phyloP scores from a whole-genome alignment of 1,284 basidiomycete genomes.

The Cronartium quercuum region DNA sequence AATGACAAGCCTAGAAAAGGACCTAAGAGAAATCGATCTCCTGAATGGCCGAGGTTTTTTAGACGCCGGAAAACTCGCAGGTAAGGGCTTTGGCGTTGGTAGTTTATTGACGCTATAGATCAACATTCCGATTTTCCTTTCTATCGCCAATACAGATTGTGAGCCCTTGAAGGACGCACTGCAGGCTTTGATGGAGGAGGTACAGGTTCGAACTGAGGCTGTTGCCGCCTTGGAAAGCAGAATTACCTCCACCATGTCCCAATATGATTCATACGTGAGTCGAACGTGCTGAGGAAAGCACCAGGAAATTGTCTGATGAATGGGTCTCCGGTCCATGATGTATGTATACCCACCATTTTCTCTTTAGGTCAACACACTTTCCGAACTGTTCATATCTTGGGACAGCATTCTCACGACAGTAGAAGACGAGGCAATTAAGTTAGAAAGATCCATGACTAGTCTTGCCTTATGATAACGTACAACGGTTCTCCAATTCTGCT shows the following conservation, averaged over 20 bases:
- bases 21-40: conserved; percentile 43
- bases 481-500: conserved; percentile 6
- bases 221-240: conserved; percentile 40
- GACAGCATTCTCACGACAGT: conserved; percentile 42
- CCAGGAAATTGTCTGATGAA: neutral
- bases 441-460: conserved; percentile 40
- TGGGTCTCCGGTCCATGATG: neutral
- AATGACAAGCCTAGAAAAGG: conserved; percentile 43
- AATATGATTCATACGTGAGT: conserved; percentile 45
- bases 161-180: conserved; percentile 38
- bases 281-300: neutral
- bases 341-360: neutral
- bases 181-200: neutral
- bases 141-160: conserved; percentile 9
- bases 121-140: neutral
- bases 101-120: neutral
- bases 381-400: conserved; percentile 46
- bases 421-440: conserved; percentile 41
- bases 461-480: too few species aligned
- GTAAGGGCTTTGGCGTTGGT: conserved; percentile 29
- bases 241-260: conserved; percentile 39
- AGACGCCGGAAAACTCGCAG: conserved; percentile 43
- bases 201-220: conserved; percentile 10
- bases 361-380: conserved; percentile 44
- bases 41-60: conserved; percentile 43